These are phyloP conservation scores for Fomitiporia mediterranea DNA, from an alignment of 1,284 basidiomycete genomes.

Conservation along the genomic window DNA sequence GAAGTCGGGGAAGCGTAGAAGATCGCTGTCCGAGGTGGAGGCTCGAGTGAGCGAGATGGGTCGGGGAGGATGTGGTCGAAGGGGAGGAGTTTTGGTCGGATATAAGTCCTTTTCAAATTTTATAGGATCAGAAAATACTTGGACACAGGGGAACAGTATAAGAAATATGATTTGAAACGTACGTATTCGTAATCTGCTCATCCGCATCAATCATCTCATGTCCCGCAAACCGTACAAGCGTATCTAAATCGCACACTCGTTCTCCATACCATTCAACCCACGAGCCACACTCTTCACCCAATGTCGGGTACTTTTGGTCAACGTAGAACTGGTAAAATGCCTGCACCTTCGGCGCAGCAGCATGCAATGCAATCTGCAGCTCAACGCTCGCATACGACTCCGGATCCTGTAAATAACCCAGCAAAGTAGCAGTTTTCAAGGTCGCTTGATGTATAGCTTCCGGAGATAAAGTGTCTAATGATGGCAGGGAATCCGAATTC, in stretches of 20 bases:
- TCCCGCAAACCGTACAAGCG: constrained; percentile 52
- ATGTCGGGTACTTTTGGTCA: constrained; percentile 32
- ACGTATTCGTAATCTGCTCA: constrained; percentile 23
- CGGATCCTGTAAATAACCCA: constrained; percentile 45
- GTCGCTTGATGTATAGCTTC: constrained; percentile 52
- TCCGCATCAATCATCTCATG: constrained; percentile 45
- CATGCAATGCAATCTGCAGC: constrained; percentile 63
- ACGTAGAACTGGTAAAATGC: constrained; percentile 68
- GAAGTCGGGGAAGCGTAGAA: constrained; percentile 66
- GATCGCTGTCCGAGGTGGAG: constrained; percentile 57
- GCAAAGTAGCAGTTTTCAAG: constrained; percentile 44
- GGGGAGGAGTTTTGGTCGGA: constrained; percentile 48
- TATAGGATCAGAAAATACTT: no score
- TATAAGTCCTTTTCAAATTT: constrained; percentile 5
- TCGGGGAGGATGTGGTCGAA: constrained; percentile 68
- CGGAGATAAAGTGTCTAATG: constrained; percentile 36
- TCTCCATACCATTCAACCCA: constrained; percentile 90
- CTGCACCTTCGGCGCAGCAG: constrained; percentile 65
- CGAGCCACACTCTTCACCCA: constrained; percentile 53
- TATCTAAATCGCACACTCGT: constrained; percentile 68
- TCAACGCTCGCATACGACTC: constrained; percentile 49
- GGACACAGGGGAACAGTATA: no score
- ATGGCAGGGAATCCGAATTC: constrained; percentile 40
- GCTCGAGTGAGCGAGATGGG: constrained; percentile 35
- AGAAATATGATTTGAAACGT: constrained; percentile 15